Conservation (phyloP, 768 basidiomycete species). For the Mycena floridula region DNA sequence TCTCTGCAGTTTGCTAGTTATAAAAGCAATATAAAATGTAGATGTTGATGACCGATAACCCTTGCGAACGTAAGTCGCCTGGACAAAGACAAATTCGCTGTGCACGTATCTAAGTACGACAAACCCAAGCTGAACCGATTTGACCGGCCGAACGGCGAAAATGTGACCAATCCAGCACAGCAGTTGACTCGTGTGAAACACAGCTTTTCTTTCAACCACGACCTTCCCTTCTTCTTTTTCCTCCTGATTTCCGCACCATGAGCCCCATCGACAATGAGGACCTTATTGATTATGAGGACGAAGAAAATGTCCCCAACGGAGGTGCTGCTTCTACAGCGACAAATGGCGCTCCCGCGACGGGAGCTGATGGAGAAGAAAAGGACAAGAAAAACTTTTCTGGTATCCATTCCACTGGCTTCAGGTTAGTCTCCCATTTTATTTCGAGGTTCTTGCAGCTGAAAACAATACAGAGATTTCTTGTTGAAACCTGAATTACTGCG, state of each 20-base stretch:
- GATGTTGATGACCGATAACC: too few species aligned
- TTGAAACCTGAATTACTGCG: conserved; percentile 95
- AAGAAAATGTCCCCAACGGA: conserved; percentile 69
- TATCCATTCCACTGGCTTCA: conserved; percentile 99
- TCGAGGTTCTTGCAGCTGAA: conserved; percentile 5
- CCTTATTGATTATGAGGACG: conserved; percentile 92
- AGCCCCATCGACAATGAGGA: conserved; percentile 85
- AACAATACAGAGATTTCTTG: conserved; percentile 77
- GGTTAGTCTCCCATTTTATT: conserved; percentile 42
- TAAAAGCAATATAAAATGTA: too few species aligned
- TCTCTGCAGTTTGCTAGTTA: too few species aligned
- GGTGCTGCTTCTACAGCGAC: conserved; percentile 36
- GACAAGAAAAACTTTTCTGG: conserved; percentile 99
- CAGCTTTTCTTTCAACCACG: too few species aligned
- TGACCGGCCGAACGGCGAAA: too few species aligned
- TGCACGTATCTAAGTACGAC: too few species aligned
- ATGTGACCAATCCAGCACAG: too few species aligned
- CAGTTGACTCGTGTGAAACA: too few species aligned
- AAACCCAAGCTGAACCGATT: too few species aligned
- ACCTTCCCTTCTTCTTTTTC: conserved; percentile 16
- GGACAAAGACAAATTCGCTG: too few species aligned
- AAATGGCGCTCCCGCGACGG: conserved; percentile 43
- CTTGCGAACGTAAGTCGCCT: too few species aligned
- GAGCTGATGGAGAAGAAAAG: conserved; percentile 61
- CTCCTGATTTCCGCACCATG: conserved; percentile 38